Percentiles rank a stretch among this genome's conserved stretches.
These are phyloP conservation scores for Aspergillus sp. DNA, from an alignment of 2,329 filamentous ascomycete genomes.

Conservation along the genomic window DNA sequence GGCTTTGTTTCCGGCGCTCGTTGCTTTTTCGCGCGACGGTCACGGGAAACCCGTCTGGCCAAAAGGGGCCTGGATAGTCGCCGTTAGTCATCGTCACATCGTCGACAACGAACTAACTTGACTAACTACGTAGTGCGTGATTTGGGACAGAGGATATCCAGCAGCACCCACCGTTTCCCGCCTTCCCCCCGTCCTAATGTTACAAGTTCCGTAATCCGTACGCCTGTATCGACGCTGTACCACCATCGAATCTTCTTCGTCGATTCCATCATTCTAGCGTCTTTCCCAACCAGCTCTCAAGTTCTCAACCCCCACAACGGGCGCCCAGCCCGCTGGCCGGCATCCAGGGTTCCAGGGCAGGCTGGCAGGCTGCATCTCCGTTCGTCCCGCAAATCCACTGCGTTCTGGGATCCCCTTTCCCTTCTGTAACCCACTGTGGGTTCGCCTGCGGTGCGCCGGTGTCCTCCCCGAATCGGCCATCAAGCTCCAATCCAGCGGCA, in stretches of 20 bases:
- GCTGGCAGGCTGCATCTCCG: constrained; percentile 5
- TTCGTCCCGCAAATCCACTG: constrained; percentile 7
- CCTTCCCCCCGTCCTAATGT: constrained; percentile 17
- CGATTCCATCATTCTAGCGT: constrained; percentile 20
- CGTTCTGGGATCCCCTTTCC: not conserved
- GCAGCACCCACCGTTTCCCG: constrained; percentile 18
- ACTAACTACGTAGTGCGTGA: not conserved
- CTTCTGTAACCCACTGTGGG: not conserved
- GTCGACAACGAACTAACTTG: not conserved
- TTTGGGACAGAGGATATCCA: not conserved
- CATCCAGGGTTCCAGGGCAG: not conserved
- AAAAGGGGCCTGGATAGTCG: constrained; percentile 12
- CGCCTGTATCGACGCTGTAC: constrained; percentile 8
- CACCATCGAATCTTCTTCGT: constrained; percentile 21
- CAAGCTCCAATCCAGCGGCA: not conserved
- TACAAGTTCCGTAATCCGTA: constrained; percentile 14
- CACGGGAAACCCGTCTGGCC: constrained; percentile 16
- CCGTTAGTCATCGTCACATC: not conserved
- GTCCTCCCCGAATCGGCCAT: too few relatives aligned
- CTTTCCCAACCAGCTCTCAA: constrained; percentile 12
- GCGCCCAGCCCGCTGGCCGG: not conserved
- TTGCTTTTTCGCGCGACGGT: constrained; percentile 11
- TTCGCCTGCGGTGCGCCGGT: not conserved
- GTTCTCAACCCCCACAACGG: constrained; percentile 9
- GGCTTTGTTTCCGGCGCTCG: constrained; percentile 2